phyloP scores from a whole-genome alignment of 345 rosid species.

The Stellera chamaejasme region DNA sequence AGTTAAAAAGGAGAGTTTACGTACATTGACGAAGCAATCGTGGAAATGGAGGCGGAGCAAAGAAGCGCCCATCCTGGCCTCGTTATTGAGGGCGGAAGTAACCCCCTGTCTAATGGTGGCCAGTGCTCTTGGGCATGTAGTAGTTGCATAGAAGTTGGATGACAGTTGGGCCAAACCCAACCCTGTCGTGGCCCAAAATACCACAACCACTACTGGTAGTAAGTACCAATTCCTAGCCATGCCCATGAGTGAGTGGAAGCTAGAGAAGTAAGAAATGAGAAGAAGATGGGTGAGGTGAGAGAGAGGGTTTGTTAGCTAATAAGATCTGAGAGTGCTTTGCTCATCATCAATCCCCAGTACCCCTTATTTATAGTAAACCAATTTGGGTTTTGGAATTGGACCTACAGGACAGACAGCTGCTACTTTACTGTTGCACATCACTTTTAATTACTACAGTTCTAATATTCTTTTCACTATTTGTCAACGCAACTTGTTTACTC shows the following conservation, averaged over 20 bases:
- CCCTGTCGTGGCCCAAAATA: slow-evolving; percentile 7
- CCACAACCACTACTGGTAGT: neutral
- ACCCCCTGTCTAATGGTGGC: slow-evolving; percentile 27
- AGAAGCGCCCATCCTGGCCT: slow-evolving; percentile 55
- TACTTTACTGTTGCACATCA: too few relatives aligned
- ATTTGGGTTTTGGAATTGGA: too few relatives aligned
- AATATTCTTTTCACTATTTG: too few relatives aligned
- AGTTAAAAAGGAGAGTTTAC: slow-evolving; percentile 19
- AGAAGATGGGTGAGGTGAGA: neutral
- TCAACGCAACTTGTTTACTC: too few relatives aligned
- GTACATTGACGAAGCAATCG: slow-evolving; percentile 55
- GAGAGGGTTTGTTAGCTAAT: neutral
- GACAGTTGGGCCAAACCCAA: slow-evolving; percentile 27
- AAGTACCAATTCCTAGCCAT: slow-evolving; percentile 10
- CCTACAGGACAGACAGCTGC: too few relatives aligned
- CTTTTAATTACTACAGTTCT: too few relatives aligned
- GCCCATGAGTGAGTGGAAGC: neutral
- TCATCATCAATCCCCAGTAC: neutral
- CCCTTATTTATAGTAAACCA: slow-evolving; percentile 1
- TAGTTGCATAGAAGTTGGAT: slow-evolving; percentile 23
- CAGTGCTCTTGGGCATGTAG: slow-evolving; percentile 34
- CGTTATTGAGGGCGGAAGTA: slow-evolving; percentile 29
- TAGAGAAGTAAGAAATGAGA: neutral
- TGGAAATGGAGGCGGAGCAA: slow-evolving; percentile 59
- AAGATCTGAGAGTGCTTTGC: neutral